Percentiles rank a stretch among this genome's conserved stretches.
Conservation (phyloP, 208 protist genomes). For the Trypanosoma theileri region DNA sequence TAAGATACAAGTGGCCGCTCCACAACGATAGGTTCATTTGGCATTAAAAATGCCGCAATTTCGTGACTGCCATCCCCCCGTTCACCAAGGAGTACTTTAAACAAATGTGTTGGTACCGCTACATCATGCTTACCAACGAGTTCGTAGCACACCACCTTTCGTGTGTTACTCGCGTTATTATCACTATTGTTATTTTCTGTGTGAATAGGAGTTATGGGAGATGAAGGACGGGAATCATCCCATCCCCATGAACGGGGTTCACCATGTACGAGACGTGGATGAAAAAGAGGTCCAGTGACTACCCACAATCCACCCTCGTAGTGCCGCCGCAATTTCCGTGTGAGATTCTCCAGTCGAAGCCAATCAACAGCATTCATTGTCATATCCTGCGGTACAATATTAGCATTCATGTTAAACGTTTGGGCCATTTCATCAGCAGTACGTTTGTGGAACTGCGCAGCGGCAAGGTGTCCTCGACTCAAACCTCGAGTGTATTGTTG, state of each 20-base stretch:
- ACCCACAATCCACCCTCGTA: conserved; percentile 43
- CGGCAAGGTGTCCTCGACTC: conserved; percentile 80
- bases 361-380: conserved; percentile 83
- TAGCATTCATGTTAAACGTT: conserved; percentile 88
- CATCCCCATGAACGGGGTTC: conserved; percentile 30
- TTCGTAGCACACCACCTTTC: conserved; percentile 57
- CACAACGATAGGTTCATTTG: conserved; percentile 66
- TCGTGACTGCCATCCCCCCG: conserved; percentile 36
- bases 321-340: conserved; percentile 35
- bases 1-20: conserved; percentile 70
- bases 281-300: conserved; percentile 56
- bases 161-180: not conserved
- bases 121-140: conserved; percentile 57
- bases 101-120: conserved; percentile 84
- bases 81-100: conserved; percentile 76
- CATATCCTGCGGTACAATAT: conserved; percentile 88
- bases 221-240: conserved; percentile 13
- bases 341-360: conserved; percentile 75
- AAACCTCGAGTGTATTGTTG: conserved; percentile 31
- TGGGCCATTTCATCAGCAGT: conserved; percentile 65
- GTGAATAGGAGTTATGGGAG: not conserved
- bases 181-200: not conserved
- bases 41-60: conserved; percentile 73
- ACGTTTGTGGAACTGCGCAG: conserved; percentile 78
- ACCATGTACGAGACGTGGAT: conserved; percentile 47